A percentile compares a stretch with the other conserved stretches of the same genome.
These are phyloP conservation scores for Fusarium sp. DNA, from an alignment of 2,329 filamentous ascomycete genomes.

Conservation along the genomic window DNA sequence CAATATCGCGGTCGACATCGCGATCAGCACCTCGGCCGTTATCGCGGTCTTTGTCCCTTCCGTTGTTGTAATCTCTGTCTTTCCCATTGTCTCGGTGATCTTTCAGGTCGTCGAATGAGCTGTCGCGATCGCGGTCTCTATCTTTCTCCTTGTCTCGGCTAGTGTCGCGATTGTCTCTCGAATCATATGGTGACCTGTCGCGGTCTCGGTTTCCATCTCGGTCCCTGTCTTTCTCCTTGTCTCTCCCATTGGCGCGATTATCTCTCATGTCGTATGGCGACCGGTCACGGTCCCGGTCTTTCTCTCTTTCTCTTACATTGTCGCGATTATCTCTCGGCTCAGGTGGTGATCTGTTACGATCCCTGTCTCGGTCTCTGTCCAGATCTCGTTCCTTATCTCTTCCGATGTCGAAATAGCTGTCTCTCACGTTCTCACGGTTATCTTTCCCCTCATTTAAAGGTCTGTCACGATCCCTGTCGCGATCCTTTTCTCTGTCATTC, in stretches of 20 bases:
- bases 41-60: background rate
- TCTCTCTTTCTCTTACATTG: slow-evolving; percentile 7
- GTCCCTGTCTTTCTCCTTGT: background rate
- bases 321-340: slow-evolving; percentile 15
- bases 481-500: slow-evolving; percentile 2
- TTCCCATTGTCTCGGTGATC: background rate
- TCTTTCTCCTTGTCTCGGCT: no score
- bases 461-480: slow-evolving; percentile 9
- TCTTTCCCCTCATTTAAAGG: slow-evolving; percentile 13
- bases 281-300: slow-evolving; percentile 12
- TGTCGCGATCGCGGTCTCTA: background rate
- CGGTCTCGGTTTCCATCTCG: background rate
- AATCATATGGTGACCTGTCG: background rate
- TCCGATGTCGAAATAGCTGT: slow-evolving; percentile 6
- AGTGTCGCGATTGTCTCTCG: background rate
- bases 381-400: slow-evolving; percentile 17
- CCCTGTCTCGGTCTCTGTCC: slow-evolving; percentile 19
- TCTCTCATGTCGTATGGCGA: background rate
- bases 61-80: background rate
- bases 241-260: background rate
- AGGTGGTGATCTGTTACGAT: slow-evolving; percentile 6
- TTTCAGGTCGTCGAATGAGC: no score
- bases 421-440: background rate
- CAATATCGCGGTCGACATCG: background rate
- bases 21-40: background rate